A percentile compares a stretch with the other conserved stretches of the same genome.
Evolutionary conservation across 139 green algal species (phyloP).

Genomic region (Nannochloris sp.): DNA sequence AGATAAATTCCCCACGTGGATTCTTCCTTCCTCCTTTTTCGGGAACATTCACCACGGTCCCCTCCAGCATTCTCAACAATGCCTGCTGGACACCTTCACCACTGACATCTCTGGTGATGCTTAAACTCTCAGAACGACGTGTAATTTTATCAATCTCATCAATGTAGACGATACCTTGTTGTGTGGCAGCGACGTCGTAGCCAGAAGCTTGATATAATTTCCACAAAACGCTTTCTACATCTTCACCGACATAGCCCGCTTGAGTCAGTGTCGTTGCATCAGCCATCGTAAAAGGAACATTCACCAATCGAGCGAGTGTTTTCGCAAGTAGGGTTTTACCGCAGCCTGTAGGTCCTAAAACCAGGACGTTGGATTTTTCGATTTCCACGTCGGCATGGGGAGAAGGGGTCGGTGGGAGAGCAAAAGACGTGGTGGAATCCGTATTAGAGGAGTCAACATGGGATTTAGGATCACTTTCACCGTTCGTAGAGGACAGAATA

Average conservation of each 20-base stretch:
- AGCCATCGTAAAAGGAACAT: conserved; percentile 92
- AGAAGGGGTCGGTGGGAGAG: no score
- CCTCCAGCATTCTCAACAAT: conserved; percentile 86
- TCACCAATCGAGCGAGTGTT: conserved; percentile 75
- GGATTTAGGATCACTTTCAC: not conserved
- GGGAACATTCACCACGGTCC: conserved; percentile 91
- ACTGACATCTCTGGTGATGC: conserved; percentile 88
- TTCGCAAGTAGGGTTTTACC: conserved; percentile 95
- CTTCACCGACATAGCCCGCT: conserved; percentile 95
- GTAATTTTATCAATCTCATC: conserved; percentile 96
- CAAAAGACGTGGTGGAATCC: not conserved
- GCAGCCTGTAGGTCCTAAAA: conserved; percentile 57
- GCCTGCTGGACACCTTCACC: conserved; percentile 95
- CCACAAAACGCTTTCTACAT: conserved; percentile 92
- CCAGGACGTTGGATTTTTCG: conserved; percentile 94
- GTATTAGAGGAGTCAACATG: not conserved
- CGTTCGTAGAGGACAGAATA: not conserved
- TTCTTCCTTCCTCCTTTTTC: conserved; percentile 91
- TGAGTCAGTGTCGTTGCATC: conserved; percentile 96
- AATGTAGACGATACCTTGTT: conserved; percentile 49
- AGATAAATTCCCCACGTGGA: conserved; percentile 54
- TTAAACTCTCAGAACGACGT: conserved; percentile 57
- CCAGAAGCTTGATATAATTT: conserved; percentile 82
- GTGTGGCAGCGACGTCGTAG: conserved; percentile 61
- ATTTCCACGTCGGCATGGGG: conserved; percentile 63